These are phyloP conservation scores for Fusarium cicatricum DNA, from an alignment of 2,329 filamentous ascomycete genomes.

Conservation along the genomic window DNA sequence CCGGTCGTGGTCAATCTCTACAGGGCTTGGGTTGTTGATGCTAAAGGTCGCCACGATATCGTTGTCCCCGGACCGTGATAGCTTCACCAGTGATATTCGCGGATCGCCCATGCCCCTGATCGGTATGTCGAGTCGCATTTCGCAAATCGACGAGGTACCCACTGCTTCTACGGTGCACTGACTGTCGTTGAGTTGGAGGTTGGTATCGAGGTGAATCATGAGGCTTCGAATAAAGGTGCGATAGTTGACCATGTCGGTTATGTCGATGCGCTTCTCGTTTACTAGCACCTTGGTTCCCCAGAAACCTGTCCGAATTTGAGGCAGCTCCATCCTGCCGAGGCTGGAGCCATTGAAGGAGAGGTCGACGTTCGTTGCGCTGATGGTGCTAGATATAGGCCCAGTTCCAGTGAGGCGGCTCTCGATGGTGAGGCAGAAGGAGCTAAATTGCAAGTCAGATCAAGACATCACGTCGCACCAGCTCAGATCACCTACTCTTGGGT, in stretches of 20 bases:
- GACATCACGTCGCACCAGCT: not conserved
- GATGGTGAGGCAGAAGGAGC: conserved; percentile 43
- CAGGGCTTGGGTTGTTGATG: conserved; percentile 43
- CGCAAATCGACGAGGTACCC: conserved; percentile 30
- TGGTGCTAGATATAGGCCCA: conserved; percentile 43
- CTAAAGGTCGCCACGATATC: conserved; percentile 34
- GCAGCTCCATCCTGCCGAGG: conserved; percentile 45
- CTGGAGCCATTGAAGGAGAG: conserved; percentile 42
- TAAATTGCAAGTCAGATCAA: conserved; percentile 18
- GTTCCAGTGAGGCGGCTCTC: conserved; percentile 44
- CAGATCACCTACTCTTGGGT: conserved; percentile 42
- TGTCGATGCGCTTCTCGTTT: conserved; percentile 40
- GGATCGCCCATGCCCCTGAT: conserved; percentile 42
- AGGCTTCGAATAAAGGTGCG: conserved; percentile 45
- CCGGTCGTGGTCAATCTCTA: conserved; percentile 45
- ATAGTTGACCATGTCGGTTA: conserved; percentile 42
- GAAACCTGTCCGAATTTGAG: conserved; percentile 42
- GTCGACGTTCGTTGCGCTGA: conserved; percentile 42
- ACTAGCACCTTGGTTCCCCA: conserved; percentile 41
- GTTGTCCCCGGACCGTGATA: conserved; percentile 25
- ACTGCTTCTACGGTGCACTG: conserved; percentile 41
- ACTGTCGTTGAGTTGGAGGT: conserved; percentile 43
- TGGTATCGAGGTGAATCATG: conserved; percentile 40
- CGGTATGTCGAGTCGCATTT: conserved; percentile 38
- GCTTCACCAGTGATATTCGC: conserved; percentile 31